Conservation (phyloP, 257 asterid genomes). For the Catharanthus roseus region DNA sequence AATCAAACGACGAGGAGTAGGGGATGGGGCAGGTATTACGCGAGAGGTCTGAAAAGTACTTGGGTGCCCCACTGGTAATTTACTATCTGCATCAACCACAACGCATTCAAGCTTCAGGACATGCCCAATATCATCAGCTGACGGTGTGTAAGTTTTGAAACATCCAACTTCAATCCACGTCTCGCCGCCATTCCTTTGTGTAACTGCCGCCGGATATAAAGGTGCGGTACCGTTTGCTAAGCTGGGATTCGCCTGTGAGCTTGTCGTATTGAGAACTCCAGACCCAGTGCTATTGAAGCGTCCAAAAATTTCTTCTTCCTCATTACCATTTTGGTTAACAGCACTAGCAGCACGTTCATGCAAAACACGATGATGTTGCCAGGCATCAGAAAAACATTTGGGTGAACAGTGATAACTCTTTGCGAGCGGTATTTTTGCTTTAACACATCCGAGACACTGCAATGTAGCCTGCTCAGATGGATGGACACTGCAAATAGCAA, state of each 20-base stretch:
- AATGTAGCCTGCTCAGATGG: conserved; percentile 90
- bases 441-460: conserved; percentile 89
- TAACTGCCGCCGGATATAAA: conserved; percentile 66
- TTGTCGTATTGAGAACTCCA: conserved; percentile 36
- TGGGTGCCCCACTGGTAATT: conserved; percentile 54
- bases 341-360: conserved; percentile 92
- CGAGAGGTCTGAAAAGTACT: conserved; percentile 70
- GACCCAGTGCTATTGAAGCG: conserved; percentile 69
- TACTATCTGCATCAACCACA: conserved; percentile 66
- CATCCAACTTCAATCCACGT: conserved; percentile 94
- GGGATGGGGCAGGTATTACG: conserved; percentile 96
- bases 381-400: conserved; percentile 86
- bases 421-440: conserved; percentile 72
- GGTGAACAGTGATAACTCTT: conserved; percentile 94
- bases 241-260: conserved; percentile 56
- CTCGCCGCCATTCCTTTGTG: conserved; percentile 89
- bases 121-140: conserved; percentile 88
- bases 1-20: conserved; percentile 79
- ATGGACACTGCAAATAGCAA: conserved; percentile 86
- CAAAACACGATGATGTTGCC: conserved; percentile 91
- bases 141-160: conserved; percentile 80
- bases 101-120: conserved; percentile 88
- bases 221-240: conserved; percentile 52
- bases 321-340: conserved; percentile 67
- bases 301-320: conserved; percentile 83